Base-by-base conservation (phyloP, 2,329 filamentous ascomycete genomes). In the Escovopsis sp. region DNA sequence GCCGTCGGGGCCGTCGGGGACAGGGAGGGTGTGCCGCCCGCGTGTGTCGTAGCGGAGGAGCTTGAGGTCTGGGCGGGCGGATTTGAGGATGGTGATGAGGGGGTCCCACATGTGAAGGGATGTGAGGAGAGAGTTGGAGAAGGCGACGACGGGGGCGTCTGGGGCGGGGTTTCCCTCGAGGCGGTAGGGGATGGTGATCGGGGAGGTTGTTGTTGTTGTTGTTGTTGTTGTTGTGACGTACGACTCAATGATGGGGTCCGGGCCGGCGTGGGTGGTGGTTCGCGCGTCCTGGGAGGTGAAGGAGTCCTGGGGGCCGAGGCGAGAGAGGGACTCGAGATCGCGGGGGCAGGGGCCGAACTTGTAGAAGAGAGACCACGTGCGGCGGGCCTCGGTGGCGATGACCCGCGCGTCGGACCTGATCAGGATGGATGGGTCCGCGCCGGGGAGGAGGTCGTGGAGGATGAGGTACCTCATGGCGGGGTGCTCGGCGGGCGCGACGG, bases 91-190 rank as follows among this genome's bases (percentile, higher is more conserved):
- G 1, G 66, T 62, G 1, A 91, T 64, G 45, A 93, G 75, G 2
- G 69, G 68, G 52, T 91, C 82, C 86, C 86, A 94, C 73, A 94
- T 91, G 57, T 74, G 69, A 49, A 81, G 71, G 39, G 80, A 77
- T 3, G 84, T 85, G 7, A 94, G 73, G 40, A 94, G 79, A 1
- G 82, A 88, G 66, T 93, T 93, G 61, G 72, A 72, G 50, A 88
- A 81, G 18, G 85, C 77, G 10, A 94, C 68, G 0, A 82, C 72
- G 0, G 85, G 85, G 0, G 85, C 82, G 18, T 72, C 56, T 0
- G 78, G 74, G 30, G 78, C 69, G 0, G 73, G 53, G 48, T 74
- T 82, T 43, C 86, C 86, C 59, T 91, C 83, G 2, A 94, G 70
- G 12, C 77, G 73, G 62, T 85, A 94, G 0, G 77, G 76, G 12